These are phyloP conservation scores for Phytopythium kandeliae DNA, from an alignment of 352 stramenopile species.

Conservation along the genomic window DNA sequence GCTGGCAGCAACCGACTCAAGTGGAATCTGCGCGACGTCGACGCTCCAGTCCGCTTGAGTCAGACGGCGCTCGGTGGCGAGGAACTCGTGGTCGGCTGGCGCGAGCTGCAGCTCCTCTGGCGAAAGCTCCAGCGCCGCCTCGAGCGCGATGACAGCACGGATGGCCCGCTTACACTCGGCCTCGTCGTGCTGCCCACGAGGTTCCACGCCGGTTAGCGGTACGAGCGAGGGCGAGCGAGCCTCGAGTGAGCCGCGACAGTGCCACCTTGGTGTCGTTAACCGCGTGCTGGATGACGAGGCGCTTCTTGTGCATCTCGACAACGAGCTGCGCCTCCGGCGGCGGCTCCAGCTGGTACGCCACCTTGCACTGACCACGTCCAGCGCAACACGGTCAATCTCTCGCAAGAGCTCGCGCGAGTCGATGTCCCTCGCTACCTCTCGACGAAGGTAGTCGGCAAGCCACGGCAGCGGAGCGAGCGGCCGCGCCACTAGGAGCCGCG, in stretches of 20 bases:
- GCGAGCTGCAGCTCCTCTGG: conserved; percentile 28
- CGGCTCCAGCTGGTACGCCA: conserved; percentile 39
- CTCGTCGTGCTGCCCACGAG: conserved; percentile 22
- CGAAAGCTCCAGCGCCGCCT: conserved; percentile 31
- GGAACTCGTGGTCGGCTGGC: conserved; percentile 30
- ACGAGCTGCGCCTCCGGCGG: conserved; percentile 34
- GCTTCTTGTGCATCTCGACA: conserved; percentile 69
- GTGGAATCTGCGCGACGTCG: conserved; percentile 7
- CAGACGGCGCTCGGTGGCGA: conserved; percentile 19
- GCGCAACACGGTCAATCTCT: not conserved
- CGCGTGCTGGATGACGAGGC: conserved; percentile 48
- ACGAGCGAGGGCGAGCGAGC: not conserved
- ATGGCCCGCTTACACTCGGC: conserved; percentile 45
- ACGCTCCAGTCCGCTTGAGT: conserved; percentile 52
- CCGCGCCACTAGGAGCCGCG: conserved; percentile 36
- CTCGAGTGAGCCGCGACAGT: no score
- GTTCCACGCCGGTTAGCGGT: not conserved
- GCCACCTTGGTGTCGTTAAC: conserved; percentile 39
- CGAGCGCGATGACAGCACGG: conserved; percentile 20
- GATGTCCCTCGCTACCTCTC: conserved; percentile 16
- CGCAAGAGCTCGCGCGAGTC: no score
- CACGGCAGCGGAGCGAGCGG: conserved; percentile 42
- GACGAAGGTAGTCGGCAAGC: conserved; percentile 56
- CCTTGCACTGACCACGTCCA: conserved; percentile 39
- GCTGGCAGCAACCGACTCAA: not conserved